Evolutionary conservation across 257 asterid species (phyloP).

Genomic region (Petunia secreta): DNA sequence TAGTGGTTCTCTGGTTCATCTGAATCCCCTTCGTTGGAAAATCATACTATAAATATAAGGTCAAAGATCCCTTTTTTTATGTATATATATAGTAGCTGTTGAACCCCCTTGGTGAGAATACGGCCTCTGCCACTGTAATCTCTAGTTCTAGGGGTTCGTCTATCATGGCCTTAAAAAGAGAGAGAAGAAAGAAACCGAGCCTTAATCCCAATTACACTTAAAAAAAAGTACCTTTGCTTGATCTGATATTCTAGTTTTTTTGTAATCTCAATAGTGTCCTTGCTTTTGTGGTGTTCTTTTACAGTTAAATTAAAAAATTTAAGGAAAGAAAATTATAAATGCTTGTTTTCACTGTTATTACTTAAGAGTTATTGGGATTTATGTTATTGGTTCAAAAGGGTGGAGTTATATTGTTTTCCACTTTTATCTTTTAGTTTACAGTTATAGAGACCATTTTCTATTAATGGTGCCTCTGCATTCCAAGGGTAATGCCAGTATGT

Average conservation of each 20-base stretch:
- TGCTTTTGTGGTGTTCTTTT: neutral
- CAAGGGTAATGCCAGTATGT: neutral
- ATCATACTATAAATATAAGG: no score
- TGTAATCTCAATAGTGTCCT: neutral
- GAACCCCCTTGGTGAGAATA: no score
- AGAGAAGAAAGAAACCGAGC: neutral
- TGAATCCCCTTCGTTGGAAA: no score
- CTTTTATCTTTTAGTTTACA: neutral
- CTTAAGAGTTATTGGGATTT: constrained; percentile 1
- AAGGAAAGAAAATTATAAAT: neutral
- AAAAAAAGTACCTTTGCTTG: neutral
- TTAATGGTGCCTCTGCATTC: neutral
- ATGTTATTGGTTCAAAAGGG: neutral
- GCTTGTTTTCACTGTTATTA: neutral
- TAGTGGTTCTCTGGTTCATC: no score
- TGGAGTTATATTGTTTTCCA: neutral
- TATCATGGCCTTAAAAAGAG: neutral
- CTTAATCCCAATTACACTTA: neutral
- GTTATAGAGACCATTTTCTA: neutral
- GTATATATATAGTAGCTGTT: no score
- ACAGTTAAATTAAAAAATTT: neutral
- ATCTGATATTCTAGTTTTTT: neutral
- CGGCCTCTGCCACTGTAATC: neutral
- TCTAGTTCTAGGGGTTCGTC: neutral
- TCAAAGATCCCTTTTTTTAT: no score